These are phyloP conservation scores for Hymenoscyphus salicellus DNA, from an alignment of 2,329 filamentous ascomycete genomes.

Conservation along the genomic window DNA sequence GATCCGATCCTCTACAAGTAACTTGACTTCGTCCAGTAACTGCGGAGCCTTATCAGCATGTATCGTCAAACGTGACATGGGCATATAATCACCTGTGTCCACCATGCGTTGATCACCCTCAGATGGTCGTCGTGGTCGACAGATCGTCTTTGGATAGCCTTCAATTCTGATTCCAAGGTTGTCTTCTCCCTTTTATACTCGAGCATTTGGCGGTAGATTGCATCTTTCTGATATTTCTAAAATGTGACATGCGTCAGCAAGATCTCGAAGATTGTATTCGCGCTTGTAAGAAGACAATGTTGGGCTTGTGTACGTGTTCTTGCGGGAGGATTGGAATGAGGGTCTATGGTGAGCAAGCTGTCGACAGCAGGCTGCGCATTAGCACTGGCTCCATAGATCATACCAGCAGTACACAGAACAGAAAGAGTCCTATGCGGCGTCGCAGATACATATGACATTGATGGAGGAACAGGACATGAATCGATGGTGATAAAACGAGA, in stretches of 20 bases:
- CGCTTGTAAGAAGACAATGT: conserved; percentile 17
- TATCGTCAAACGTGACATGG: neutral
- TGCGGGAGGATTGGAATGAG: conserved; percentile 29
- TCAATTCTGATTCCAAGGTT: conserved; percentile 75
- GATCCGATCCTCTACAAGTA: conserved; percentile 53
- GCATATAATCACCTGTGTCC: conserved; percentile 69
- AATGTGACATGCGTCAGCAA: conserved; percentile 34
- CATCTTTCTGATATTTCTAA: conserved; percentile 90
- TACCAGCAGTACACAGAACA: conserved; percentile 21
- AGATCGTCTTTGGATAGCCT: conserved; percentile 74
- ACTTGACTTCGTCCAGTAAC: conserved; percentile 62
- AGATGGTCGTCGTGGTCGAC: conserved; percentile 90
- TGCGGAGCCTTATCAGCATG: conserved; percentile 33
- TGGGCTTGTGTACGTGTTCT: conserved; percentile 18
- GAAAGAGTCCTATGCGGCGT: conserved; percentile 20
- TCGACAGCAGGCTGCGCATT: conserved; percentile 46
- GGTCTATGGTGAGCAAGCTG: conserved; percentile 42
- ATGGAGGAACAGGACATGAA: conserved; percentile 15
- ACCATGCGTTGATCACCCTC: conserved; percentile 88
- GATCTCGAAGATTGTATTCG: conserved; percentile 26
- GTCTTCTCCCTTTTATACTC: conserved; percentile 92
- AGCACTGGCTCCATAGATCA: conserved; percentile 38
- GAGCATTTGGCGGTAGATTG: conserved; percentile 94
- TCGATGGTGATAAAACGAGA: conserved; percentile 21
- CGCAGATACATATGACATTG: conserved; percentile 21